phyloP scores from a whole-genome alignment of 1,284 basidiomycete species.

The Ceratobasidium sp. region DNA sequence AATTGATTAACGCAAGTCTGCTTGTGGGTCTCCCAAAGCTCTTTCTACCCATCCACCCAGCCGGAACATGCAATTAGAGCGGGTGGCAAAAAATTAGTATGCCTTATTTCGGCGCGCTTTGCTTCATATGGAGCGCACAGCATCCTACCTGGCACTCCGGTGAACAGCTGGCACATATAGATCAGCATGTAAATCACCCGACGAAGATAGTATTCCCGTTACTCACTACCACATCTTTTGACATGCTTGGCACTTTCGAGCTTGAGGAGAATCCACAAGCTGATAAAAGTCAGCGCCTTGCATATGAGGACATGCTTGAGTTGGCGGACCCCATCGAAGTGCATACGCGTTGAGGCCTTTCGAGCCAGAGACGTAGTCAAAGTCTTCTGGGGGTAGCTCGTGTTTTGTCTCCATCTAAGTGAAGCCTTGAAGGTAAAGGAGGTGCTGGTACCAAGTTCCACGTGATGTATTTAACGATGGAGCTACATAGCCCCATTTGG shows the following conservation, averaged over 20 bases:
- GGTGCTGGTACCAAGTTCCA: not conserved
- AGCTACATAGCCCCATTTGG: not conserved
- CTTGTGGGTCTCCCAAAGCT: conserved; percentile 11
- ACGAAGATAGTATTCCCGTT: not conserved
- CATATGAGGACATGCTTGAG: conserved; percentile 41
- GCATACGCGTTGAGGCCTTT: conserved; percentile 15
- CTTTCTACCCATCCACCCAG: conserved; percentile 4
- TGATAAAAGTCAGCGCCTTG: conserved; percentile 35
- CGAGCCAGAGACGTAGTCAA: conserved; percentile 17
- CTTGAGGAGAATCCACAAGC: conserved; percentile 16
- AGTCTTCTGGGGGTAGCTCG: conserved; percentile 25
- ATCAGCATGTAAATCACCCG: not conserved
- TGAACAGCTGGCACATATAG: conserved; percentile 10
- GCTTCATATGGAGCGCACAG: conserved; percentile 12
- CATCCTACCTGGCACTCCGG: conserved; percentile 38
- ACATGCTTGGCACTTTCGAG: conserved; percentile 32
- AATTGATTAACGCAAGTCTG: conserved; percentile 6
- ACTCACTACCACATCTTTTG: conserved; percentile 41
- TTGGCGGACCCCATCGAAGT: conserved; percentile 7
- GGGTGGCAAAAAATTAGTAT: conserved; percentile 39
- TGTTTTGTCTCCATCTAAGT: not conserved
- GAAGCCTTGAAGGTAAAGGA: not conserved
- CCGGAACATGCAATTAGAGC: not conserved
- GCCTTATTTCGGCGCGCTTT: conserved; percentile 12
- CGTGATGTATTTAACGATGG: conserved; percentile 1